phyloP scores from a whole-genome alignment of 768 basidiomycete genomes.

The Suillus plorans region DNA sequence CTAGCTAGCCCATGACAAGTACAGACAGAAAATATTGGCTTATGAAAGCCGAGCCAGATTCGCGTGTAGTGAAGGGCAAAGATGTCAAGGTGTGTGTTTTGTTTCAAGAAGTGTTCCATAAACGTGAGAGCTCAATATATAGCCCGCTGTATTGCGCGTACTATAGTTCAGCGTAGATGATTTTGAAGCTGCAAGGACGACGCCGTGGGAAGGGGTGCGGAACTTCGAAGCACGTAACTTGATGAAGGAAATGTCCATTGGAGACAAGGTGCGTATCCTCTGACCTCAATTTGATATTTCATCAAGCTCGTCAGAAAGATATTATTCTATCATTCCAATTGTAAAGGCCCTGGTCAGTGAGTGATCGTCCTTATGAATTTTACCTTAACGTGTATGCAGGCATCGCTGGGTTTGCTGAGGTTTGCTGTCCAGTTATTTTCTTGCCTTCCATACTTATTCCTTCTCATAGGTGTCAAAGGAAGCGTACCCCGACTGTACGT shows the following conservation, averaged over 20 bases:
- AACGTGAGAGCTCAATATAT: neutral
- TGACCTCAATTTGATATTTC: conserved; percentile 3
- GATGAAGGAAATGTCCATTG: conserved; percentile 77
- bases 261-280: conserved; percentile 58
- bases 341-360: conserved; percentile 70
- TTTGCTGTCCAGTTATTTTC: conserved; percentile 27
- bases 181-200: conserved; percentile 67
- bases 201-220: conserved; percentile 87
- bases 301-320: conserved; percentile 45
- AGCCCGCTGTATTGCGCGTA: conserved; percentile 1
- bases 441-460: conserved; percentile 7
- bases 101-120: neutral
- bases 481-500: conserved; percentile 88
- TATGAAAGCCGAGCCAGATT: conserved; percentile 85
- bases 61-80: conserved; percentile 80
- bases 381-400: conserved; percentile 38
- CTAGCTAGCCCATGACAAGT: neutral
- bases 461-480: conserved; percentile 64
- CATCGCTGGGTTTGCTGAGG: conserved; percentile 81
- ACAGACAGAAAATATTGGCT: conserved; percentile 51
- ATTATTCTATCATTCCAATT: conserved; percentile 86
- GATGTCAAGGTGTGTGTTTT: conserved; percentile 67
- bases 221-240: conserved; percentile 82
- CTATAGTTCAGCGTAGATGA: conserved; percentile 82
- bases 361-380: neutral